Conservation (phyloP, 2,329 filamentous ascomycete genomes). For the Calonectria honghensis region DNA sequence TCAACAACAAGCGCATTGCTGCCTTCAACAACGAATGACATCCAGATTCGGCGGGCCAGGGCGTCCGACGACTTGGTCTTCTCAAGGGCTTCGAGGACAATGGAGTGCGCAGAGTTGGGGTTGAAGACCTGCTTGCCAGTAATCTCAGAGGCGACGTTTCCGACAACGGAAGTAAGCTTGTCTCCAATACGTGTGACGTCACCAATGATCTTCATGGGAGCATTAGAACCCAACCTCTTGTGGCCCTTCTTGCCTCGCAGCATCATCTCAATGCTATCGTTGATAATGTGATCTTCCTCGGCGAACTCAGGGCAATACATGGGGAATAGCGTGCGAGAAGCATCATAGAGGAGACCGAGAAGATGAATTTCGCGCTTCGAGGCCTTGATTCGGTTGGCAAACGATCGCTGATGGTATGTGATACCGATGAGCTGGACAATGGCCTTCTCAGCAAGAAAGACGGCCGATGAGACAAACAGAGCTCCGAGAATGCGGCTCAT, state of each 20-base stretch:
- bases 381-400: slow-evolving; percentile 87
- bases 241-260: slow-evolving; percentile 73
- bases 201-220: slow-evolving; percentile 86
- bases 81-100: slow-evolving; percentile 92
- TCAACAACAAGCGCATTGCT: slow-evolving; percentile 86
- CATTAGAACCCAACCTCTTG: slow-evolving; percentile 76
- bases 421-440: slow-evolving; percentile 90
- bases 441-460: slow-evolving; percentile 85
- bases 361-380: slow-evolving; percentile 92
- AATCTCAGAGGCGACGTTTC: slow-evolving; percentile 94
- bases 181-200: slow-evolving; percentile 89
- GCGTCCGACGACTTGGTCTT: slow-evolving; percentile 90
- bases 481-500: slow-evolving; percentile 81
- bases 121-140: slow-evolving; percentile 98
- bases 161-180: slow-evolving; percentile 94
- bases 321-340: slow-evolving; percentile 90
- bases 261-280: slow-evolving; percentile 85
- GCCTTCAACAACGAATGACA: slow-evolving; percentile 96
- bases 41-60: slow-evolving; percentile 96
- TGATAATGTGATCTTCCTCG: slow-evolving; percentile 94
- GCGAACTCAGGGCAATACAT: slow-evolving; percentile 93
- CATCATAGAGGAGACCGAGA: slow-evolving; percentile 90
- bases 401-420: slow-evolving; percentile 89
- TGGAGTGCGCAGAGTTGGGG: slow-evolving; percentile 89
- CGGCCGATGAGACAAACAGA: slow-evolving; percentile 79